Base-by-base conservation (phyloP, 768 basidiomycete genomes). In the Rhodotorula sphaerocarpa region DNA sequence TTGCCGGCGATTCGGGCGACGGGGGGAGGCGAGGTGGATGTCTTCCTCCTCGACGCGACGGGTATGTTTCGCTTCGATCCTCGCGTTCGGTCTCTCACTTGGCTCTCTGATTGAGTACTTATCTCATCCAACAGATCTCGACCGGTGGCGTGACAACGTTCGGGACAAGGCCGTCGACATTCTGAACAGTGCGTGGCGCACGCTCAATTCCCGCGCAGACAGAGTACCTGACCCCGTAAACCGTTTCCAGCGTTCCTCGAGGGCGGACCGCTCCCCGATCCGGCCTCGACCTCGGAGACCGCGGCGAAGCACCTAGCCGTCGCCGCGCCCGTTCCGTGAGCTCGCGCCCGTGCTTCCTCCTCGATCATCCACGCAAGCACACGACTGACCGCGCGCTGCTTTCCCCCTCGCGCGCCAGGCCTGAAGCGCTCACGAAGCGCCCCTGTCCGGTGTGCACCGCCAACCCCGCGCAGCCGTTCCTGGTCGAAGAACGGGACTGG, bases 1-100 rank as follows among this genome's bases (percentile, higher is more conserved):
- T 74, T 95, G 41, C 92, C 91, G 25, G 76, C 74, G 14, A 61
- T 61, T 28, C 23, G 59, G 23, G 39, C 31, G 27, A 28, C 55
- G 2, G 28, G 52, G 30, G 53, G 67, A 34, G 71, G 69, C 33
- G 74, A 71, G 2, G 71, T 74, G 16, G 62, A 68, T n/a, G 76
- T 77, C 11, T 79, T 70, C 63, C 79, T 73, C 67, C 77, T 71
- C 76, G 84, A 86, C 73, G 74, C 68, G 0, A 53, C 68, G 1
- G 63, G 67, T n/a, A n/a, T n/a, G n/a, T n/a, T 65, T 48, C 33
- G 36, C 7, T 21, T 9, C 18, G 31, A n/a, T 3, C 20, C 20
- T 28, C 20, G n/a, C n/a, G n/a, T 7, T 14, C 23, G 23, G 2
- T n/a, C 30, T 47, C 21, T 31, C 27, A 9, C 16, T 5, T 21